Conservation (phyloP, 2,329 filamentous ascomycete species). For the Cladophialophora yegresii region DNA sequence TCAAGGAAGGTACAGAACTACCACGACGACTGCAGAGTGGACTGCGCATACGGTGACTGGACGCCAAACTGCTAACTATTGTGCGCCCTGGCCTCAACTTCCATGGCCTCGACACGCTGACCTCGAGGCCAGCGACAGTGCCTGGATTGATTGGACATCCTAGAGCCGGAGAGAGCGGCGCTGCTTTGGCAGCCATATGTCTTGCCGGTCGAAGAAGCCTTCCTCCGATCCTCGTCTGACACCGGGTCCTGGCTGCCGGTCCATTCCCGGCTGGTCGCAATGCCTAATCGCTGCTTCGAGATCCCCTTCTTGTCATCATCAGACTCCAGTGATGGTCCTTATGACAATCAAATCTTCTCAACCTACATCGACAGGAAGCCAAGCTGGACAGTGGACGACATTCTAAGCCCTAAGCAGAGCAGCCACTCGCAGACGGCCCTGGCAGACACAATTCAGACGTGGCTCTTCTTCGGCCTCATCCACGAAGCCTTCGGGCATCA, state of each 20-base stretch:
- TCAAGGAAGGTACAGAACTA: neutral
- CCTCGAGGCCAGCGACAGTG: neutral
- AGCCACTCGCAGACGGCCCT: neutral
- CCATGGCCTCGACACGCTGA: neutral
- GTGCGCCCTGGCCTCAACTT: neutral
- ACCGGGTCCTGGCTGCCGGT: neutral
- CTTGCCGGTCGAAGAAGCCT: neutral
- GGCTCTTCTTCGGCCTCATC: conserved; percentile 8
- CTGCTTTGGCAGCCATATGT: neutral
- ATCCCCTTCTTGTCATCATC: conserved; percentile 1
- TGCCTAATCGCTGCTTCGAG: conserved; percentile 9
- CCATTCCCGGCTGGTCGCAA: neutral
- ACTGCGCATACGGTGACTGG: neutral
- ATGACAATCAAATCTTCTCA: neutral
- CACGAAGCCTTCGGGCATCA: conserved; percentile 1
- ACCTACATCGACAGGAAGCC: conserved; percentile 1
- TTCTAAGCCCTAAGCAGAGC: neutral
- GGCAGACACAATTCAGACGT: conserved; percentile 3
- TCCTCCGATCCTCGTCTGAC: neutral
- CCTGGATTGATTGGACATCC: neutral
- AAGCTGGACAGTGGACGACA: conserved; percentile 2
- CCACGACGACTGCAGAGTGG: neutral
- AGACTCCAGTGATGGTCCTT: neutral
- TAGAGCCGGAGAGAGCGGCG: neutral
- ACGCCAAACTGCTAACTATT: neutral